A percentile compares a stretch with the other conserved stretches of the same genome.
Evolutionary conservation across 225 moss, liverwort and hornwort species (phyloP).

Genomic region (Neckera pumila): DNA sequence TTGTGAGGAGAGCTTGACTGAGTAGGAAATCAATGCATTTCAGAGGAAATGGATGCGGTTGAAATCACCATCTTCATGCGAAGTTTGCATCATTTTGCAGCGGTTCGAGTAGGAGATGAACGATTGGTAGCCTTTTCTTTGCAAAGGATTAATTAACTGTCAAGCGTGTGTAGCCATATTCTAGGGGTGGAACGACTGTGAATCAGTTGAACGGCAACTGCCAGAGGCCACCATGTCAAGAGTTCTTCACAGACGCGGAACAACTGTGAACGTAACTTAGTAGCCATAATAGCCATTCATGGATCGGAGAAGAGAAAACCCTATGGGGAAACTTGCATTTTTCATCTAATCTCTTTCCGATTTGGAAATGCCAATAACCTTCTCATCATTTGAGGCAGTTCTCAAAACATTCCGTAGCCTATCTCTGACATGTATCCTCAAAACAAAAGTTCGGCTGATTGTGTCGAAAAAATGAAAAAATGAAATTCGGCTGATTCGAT

Average conservation of each 20-base stretch:
- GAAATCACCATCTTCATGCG: background rate
- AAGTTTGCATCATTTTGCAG: background rate
- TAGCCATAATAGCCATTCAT: background rate
- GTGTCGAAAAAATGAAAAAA: background rate
- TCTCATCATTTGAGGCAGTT: background rate
- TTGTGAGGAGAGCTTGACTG: background rate
- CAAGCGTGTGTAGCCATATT: background rate
- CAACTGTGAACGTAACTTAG: background rate
- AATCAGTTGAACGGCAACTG: constrained; percentile 29
- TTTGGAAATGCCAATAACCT: background rate
- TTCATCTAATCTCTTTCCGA: background rate
- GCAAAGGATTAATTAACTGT: background rate
- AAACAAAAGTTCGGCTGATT: too few relatives aligned
- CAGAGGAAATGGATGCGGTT: background rate
- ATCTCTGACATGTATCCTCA: too few relatives aligned
- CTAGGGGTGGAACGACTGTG: background rate
- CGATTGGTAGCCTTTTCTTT: background rate
- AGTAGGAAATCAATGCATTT: background rate
- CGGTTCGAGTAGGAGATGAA: background rate
- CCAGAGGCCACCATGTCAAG: background rate
- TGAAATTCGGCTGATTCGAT: background rate
- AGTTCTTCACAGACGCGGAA: background rate
- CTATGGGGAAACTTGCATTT: background rate
- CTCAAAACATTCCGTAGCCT: background rate
- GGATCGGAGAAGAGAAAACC: background rate